Evolutionary conservation across 805 yeast species (phyloP).

Genomic region (Pachysolen tannophilus): DNA sequence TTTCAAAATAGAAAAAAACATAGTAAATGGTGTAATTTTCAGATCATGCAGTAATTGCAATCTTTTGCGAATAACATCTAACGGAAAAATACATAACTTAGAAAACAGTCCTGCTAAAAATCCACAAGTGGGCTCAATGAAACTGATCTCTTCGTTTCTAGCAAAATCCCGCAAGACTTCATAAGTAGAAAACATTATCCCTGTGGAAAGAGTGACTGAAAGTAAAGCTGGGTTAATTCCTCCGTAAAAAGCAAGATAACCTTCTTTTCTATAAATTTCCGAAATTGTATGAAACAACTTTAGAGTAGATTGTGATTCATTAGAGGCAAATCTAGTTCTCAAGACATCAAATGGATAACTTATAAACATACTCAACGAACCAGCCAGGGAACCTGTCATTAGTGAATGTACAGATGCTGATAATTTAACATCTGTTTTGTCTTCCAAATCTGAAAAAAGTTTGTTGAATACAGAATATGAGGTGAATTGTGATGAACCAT

Average conservation of each 20-base stretch:
- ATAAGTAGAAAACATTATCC: constrained; percentile 67
- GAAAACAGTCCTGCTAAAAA: constrained; percentile 69
- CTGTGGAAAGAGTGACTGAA: constrained; percentile 65
- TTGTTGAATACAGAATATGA: constrained; percentile 52
- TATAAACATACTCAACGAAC: constrained; percentile 57
- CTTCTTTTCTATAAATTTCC: constrained; percentile 24
- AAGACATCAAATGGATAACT: constrained; percentile 92
- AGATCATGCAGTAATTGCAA: constrained; percentile 46
- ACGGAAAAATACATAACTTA: constrained; percentile 72
- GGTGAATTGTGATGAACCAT: constrained; percentile 82
- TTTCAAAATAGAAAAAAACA: constrained; percentile 26
- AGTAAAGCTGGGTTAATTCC: constrained; percentile 45
- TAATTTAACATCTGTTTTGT: constrained; percentile 16
- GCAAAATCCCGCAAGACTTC: constrained; percentile 37
- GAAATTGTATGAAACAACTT: constrained; percentile 26
- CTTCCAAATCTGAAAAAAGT: constrained; percentile 25
- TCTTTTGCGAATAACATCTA: constrained; percentile 76
- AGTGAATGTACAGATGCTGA: constrained; percentile 34
- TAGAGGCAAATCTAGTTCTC: constrained; percentile 79
- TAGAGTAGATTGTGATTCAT: constrained; percentile 27
- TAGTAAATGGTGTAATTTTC: constrained; percentile 13
- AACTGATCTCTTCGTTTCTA: constrained; percentile 23
- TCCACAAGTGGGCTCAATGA: constrained; percentile 54
- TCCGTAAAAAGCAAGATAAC: constrained; percentile 37
- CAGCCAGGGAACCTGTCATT: constrained; percentile 71